Base-by-base conservation (phyloP, 768 basidiomycete species). In the Russula foetens region DNA sequence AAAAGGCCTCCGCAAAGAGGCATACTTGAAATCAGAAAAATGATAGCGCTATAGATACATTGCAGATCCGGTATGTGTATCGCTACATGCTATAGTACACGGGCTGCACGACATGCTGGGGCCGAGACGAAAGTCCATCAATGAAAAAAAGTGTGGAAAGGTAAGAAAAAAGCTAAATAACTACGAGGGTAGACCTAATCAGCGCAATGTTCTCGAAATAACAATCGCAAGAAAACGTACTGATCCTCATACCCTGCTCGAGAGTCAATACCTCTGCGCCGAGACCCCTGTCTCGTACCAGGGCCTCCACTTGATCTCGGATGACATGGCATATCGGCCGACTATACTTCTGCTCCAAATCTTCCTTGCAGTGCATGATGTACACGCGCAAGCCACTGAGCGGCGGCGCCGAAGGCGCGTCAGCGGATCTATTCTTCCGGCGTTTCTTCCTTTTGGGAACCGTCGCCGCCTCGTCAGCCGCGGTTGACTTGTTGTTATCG, bases 281-380 rank as follows among this genome's bases (percentile, higher is more conserved):
- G 8, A 95, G 76, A n/a, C 74, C 75, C 63, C 79, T 80, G 49
- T 75, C 75, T 21, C 77, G 75, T 24, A 92, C 83, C 52, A 92
- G 72, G 35, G 77, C 76, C 48, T 78, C 75, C 61, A 95, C 81
- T 72, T 97, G 89, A 17, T 82, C 76, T 46, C 83, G 79, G 61
- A 98, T 95, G 29, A 88, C 74, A 15, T 86, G 77, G 59, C 78
- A 76, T 31, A 85, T 81, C 31, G 84, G 81, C 28, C 72, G 71
- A 49, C 81, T 79, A 45, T 73, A 73, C 21, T 73, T 73, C 15
- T 71, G 71, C n/a, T 77, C 72, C 55, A 87, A 72, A 46, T 81
- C 57, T 61, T 92, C 91, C 70, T 98, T 97, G 77, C 91, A 91
- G 68, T 97, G 93, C 44, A 83, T 90, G 57, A 97, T 75, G 70